Base-by-base conservation (phyloP, 208 protist genomes). In the Crithidia thermophila region DNA sequence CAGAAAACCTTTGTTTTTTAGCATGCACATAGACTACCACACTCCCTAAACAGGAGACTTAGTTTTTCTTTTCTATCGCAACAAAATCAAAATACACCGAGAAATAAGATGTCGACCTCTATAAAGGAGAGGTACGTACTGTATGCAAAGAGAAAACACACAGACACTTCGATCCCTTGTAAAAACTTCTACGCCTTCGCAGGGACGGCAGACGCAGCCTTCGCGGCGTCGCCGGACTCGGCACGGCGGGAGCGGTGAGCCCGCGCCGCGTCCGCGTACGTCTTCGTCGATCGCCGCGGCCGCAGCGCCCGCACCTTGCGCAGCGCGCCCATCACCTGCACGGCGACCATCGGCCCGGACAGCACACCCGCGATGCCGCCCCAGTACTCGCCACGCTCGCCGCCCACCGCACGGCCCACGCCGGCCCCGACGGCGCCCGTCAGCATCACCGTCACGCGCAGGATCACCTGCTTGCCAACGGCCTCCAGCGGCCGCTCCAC, bases 321-420 rank as follows among this genome's bases (percentile, higher is more conserved):
- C 27, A 57, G 33, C 16, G 46, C 28, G 3, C n/a, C 25, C 53
- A 55, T 20, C 36, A 83, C 11, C 53, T 71, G 72, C 45, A 68
- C 65, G 3, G 67, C 61, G 16, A 71, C 57, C 0, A 75, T 13
- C 4, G 87, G 74, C 0, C 80, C 82, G n/a, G 59, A 28, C 16
- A 72, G 7, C 23, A 76, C 46, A 16, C 84, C 89, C 1, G 66
- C 63, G n/a, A 87, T 68, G 61, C 83, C 78, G 18, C 89, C 89
- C 81, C 84, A 94, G 70, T 91, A 94, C 77, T 90, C 85, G 11
- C 89, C 85, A 37, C 80, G 61, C 42, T 82, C 77, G 0, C 82
- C 84, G 4, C 50, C 75, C 3, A 78, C 64, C 1, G 68, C 68
- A 9, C 84, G 84, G 10, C 88, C 88, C 3, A 75, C 55, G 25